Base-by-base conservation (phyloP, 2,329 filamentous ascomycete species). In the Zymoseptoria brevis region DNA sequence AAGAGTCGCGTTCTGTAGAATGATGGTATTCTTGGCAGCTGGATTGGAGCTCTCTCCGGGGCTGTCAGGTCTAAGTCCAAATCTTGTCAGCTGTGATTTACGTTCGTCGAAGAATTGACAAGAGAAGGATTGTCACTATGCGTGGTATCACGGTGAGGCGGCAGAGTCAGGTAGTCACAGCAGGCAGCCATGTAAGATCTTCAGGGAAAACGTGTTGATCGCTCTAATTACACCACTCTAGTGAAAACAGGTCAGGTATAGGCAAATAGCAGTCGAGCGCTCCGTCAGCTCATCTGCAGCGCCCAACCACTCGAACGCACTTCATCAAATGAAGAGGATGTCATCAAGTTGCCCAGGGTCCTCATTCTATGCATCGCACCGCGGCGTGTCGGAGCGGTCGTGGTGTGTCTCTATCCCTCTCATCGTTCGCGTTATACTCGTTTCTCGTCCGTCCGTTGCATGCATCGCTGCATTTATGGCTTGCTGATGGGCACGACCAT, bases 401-500 rank as follows among this genome's bases (percentile, higher is more conserved):
- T 45, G 35, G 35, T n/a, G 35, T 41, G 35, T 45, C 9, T 13
- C 13, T 45, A 1, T 45, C 13, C 6, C 16, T n/a, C 13, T 45
- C 35, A n/a, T n/a, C 35, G 35, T 11, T 45, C 13, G 35, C 35
- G 35, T 11, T 16, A n/a, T 45, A 45, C 35, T 45, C 35, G 5
- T 45, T 6, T 45, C 35, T 45, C 35, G 13, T 45, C 16, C 35
- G 13, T n/a, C 35, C 35, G 5, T n/a, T n/a, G 35, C 35, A 45
- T 45, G 13, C 68, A 74, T 62, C 35, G 13, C 35, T 45, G 35
- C 35, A 45, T 45, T 45, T 70, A 74, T 62, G 72, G 71, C 68
- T 74, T 73, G 56, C 62, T 57, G 55, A 68, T 62, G 49, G 64
- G 60, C 8, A 73, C 67, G 48, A 70, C 64, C 61, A 67, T 75